Conservation (phyloP, 192 early-diverging fungal species). For the Coemansia sp. region DNA sequence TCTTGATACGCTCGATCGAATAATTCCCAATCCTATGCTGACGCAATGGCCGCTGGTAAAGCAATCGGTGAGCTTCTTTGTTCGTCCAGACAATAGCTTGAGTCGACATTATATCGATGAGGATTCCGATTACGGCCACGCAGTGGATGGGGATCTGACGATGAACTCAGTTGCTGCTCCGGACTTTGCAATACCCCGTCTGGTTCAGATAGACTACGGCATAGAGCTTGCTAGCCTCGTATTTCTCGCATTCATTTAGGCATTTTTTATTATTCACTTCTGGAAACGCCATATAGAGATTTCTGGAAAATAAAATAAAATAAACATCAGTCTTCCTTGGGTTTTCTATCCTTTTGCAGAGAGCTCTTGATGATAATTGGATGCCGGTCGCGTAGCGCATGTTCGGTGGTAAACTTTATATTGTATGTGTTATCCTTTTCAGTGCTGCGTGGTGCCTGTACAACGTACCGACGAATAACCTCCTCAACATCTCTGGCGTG, state of each 20-base stretch:
- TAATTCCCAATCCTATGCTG: slow-evolving; percentile 1
- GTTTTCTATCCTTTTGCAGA: slow-evolving; percentile 21
- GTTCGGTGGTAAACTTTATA: slow-evolving; percentile 39
- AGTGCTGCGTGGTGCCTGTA: slow-evolving; percentile 37
- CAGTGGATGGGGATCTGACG: too few species aligned
- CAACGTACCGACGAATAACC: slow-evolving; percentile 45
- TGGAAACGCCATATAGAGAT: too few species aligned
- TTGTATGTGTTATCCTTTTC: slow-evolving; percentile 35
- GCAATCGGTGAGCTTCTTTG: background rate
- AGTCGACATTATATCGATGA: too few species aligned
- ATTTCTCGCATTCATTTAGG: slow-evolving; percentile 15
- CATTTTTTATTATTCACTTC: background rate
- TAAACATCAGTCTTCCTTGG: background rate
- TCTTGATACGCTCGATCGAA: background rate
- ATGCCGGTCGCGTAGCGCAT: slow-evolving; percentile 42
- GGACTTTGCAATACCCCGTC: background rate
- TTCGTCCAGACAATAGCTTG: background rate
- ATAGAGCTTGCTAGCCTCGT: slow-evolving; percentile 13
- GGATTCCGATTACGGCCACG: too few species aligned
- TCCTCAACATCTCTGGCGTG: slow-evolving; percentile 41
- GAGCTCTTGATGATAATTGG: slow-evolving; percentile 48
- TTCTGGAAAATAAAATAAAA: background rate
- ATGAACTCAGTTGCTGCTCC: background rate
- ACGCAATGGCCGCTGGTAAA: slow-evolving; percentile 34
- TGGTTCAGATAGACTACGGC: slow-evolving; percentile 12